These are phyloP conservation scores for Pythium phragmiticola DNA, from an alignment of 352 stramenopile genomes.

Conservation along the genomic window DNA sequence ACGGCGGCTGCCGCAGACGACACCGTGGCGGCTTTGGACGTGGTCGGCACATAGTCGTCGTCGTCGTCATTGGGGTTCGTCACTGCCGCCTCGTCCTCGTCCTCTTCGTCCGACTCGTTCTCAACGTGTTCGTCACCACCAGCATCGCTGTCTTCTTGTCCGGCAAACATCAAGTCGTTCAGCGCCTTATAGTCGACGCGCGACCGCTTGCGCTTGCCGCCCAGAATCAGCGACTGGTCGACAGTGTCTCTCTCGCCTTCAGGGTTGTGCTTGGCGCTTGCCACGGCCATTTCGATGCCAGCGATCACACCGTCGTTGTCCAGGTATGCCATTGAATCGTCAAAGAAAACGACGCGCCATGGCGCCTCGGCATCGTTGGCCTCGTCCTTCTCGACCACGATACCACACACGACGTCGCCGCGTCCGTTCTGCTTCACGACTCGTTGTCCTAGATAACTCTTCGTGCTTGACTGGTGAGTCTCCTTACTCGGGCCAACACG, in stretches of 20 bases:
- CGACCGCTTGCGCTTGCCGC: conserved; percentile 77
- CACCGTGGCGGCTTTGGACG: conserved; percentile 22
- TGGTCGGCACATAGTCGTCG: conserved; percentile 12
- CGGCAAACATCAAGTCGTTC: conserved; percentile 77
- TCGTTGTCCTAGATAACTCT: conserved; percentile 37
- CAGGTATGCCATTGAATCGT: conserved; percentile 49
- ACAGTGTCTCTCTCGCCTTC: conserved; percentile 20
- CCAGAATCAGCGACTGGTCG: conserved; percentile 48
- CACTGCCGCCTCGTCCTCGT: conserved; percentile 16
- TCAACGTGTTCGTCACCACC: conserved; percentile 40
- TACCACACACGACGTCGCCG: conserved; percentile 44
- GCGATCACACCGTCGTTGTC: conserved; percentile 25
- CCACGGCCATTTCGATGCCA: conserved; percentile 35
- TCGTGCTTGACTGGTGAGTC: neutral
- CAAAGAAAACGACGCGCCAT: conserved; percentile 61
- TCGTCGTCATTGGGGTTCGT: conserved; percentile 25
- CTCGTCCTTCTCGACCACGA: conserved; percentile 40
- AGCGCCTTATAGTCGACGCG: conserved; percentile 80
- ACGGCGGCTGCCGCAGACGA: neutral
- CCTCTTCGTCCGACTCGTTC: conserved; percentile 38
- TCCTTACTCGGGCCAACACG: neutral
- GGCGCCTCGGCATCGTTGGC: neutral
- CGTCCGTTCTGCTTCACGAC: conserved; percentile 38
- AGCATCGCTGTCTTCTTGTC: conserved; percentile 56
- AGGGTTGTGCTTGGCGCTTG: conserved; percentile 15